phyloP scores from a whole-genome alignment of 1,139 yeast species.

The Suhomyces guaymorum region DNA sequence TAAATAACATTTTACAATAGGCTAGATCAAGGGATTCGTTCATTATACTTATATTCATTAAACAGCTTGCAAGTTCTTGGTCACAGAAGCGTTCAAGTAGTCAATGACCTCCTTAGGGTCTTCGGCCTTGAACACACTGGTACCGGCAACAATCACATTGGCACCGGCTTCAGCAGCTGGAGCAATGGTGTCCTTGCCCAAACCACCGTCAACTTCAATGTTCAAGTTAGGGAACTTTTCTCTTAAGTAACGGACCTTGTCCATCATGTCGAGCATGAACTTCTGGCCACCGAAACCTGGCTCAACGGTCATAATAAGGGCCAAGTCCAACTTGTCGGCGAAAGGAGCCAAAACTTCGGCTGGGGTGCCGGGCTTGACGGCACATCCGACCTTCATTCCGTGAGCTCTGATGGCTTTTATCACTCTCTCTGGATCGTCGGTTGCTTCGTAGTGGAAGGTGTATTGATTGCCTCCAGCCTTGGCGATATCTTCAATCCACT shows the following conservation, averaged over 20 bases:
- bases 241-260: conserved; percentile 81
- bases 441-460: conserved; percentile 95
- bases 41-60: too few species aligned
- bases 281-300: conserved; percentile 99
- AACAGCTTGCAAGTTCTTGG: conserved; percentile 4
- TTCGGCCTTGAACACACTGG: conserved; percentile 83
- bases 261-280: conserved; percentile 95
- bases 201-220: conserved; percentile 97
- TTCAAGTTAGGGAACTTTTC: conserved; percentile 71
- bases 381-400: conserved; percentile 95
- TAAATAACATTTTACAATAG: too few species aligned
- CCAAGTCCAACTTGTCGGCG: conserved; percentile 84
- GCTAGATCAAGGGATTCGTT: too few species aligned
- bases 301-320: conserved; percentile 95
- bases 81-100: conserved; percentile 63
- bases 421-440: conserved; percentile 73
- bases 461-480: conserved; percentile 95
- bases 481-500: conserved; percentile 93
- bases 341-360: conserved; percentile 79
- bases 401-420: conserved; percentile 72
- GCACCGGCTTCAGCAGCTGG: conserved; percentile 95
- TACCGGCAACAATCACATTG: conserved; percentile 97
- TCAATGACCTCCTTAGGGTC: conserved; percentile 75
- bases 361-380: conserved; percentile 91
- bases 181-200: conserved; percentile 80